Base-by-base conservation (phyloP, 768 basidiomycete species). In the Mycena latifolia region DNA sequence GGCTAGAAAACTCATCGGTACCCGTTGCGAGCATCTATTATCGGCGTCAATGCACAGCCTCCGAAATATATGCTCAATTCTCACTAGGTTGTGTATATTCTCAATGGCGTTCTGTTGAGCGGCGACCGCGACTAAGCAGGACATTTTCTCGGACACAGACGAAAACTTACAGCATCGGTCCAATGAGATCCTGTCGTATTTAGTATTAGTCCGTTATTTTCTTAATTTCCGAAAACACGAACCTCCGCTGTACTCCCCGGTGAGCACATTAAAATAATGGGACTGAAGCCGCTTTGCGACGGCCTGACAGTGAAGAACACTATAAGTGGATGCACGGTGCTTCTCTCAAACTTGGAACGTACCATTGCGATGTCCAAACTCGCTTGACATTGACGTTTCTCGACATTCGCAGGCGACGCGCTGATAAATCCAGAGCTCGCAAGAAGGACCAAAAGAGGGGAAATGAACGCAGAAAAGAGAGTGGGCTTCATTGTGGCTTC, bases 91-190 rank as follows among this genome's bases (percentile, higher is more conserved):
- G 67, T 88, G 85, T 7, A 88, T 71, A 66, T 87, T 86, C 66
- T 88, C 87, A 25, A 87, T 70, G 17, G 87, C 79, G 67, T 88
- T 88, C 86, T 88, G 45, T n/a, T 48, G 17, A 20, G 29, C 25
- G n/a, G n/a, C n/a, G n/a, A n/a, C n/a, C n/a, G n/a, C n/a, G n/a
- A n/a, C n/a, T 55, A 14, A 28, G 20, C 41, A 17, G 37, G 8
- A 11, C 18, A 12, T 43, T 2, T 29, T 20, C n/a, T n/a, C n/a
- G 27, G 17, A 18, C 12, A 5, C 10, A 22, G 5, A 0, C 5
- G 7, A 33, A 31, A 37, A 24, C 80, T 18, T 60, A 86, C 86
- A 9, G 85, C 82, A 71, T 87, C 84, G 0, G 86, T 88, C 87
- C 86, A 88, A 24, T 86, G 76, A 22, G 82, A n/a, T 5, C 56